phyloP scores from a whole-genome alignment of 345 rosid genomes.

The Noccaea caerulescens region DNA sequence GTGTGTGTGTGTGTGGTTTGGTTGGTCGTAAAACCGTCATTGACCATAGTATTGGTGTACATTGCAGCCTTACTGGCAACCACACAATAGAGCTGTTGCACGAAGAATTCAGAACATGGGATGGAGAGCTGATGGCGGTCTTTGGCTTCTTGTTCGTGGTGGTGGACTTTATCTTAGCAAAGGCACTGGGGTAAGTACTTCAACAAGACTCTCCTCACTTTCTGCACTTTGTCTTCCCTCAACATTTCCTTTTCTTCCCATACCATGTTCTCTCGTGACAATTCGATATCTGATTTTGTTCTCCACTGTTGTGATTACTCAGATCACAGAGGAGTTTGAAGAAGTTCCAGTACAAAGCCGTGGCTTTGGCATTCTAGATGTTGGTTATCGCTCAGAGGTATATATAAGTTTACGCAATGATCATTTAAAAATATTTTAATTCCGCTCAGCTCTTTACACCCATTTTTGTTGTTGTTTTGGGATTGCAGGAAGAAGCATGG shows the following conservation, averaged over 20 bases:
- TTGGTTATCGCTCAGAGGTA: slow-evolving; percentile 92
- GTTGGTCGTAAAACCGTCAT: slow-evolving; percentile 6
- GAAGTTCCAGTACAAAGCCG: slow-evolving; percentile 92
- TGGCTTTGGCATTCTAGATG: slow-evolving; percentile 96
- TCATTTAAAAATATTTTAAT: not conserved
- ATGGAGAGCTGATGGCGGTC: slow-evolving; percentile 98
- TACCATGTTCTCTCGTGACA: not conserved
- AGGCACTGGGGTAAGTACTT: slow-evolving; percentile 78
- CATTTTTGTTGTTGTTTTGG: not conserved
- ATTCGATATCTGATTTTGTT: not conserved
- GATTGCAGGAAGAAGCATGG: slow-evolving; percentile 93
- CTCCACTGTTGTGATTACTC: slow-evolving; percentile 27
- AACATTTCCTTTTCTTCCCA: not conserved
- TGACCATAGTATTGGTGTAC: slow-evolving; percentile 10
- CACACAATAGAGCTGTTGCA: slow-evolving; percentile 96
- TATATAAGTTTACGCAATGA: slow-evolving; percentile 16
- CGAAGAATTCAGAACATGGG: slow-evolving; percentile 98
- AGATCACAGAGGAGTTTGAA: slow-evolving; percentile 78
- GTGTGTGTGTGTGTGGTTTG: slow-evolving; percentile 18
- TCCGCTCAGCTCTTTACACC: not conserved
- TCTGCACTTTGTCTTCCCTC: not conserved
- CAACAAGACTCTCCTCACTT: slow-evolving; percentile 10
- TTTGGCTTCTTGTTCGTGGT: slow-evolving; percentile 98
- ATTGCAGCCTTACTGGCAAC: slow-evolving; percentile 90
- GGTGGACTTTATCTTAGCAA: slow-evolving; percentile 98